A percentile compares a stretch with the other conserved stretches of the same genome.
Evolutionary conservation across 495 filamentous ascomycete genomes (phyloP).

Genomic region (Penicillium canescens): DNA sequence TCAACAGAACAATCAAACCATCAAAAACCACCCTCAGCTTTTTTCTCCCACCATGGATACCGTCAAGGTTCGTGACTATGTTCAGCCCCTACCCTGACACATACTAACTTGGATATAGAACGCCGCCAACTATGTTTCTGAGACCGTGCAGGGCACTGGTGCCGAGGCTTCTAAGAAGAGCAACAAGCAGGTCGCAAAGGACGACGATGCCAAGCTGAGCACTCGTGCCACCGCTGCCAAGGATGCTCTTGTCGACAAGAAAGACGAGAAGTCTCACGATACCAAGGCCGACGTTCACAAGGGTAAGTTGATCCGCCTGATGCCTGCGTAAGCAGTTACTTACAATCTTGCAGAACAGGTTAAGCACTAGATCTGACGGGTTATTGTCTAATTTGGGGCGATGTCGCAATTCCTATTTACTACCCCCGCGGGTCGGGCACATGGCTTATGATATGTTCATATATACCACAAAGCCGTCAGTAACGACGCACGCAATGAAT

Average conservation of each 20-base stretch:
- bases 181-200: constrained; percentile 25
- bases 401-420: too few relatives aligned
- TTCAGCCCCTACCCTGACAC: background rate
- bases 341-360: too few relatives aligned
- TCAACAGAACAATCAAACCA: too few relatives aligned
- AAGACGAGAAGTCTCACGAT: constrained; percentile 18
- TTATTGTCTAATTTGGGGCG: too few relatives aligned
- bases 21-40: too few relatives aligned
- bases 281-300: constrained; percentile 26
- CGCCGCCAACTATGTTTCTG: constrained; percentile 22
- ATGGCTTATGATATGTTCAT: too few relatives aligned
- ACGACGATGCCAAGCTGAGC: constrained; percentile 14
- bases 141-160: constrained; percentile 21
- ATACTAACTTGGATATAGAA: constrained; percentile 9
- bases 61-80: constrained; percentile 13
- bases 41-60: constrained; percentile 16
- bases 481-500: too few relatives aligned
- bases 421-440: too few relatives aligned
- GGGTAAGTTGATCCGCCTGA: constrained; percentile 4
- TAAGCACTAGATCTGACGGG: too few relatives aligned
- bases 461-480: too few relatives aligned
- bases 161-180: constrained; percentile 20
- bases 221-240: constrained; percentile 21
- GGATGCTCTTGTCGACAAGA: constrained; percentile 23
- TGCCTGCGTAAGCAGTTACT: too few relatives aligned